Evolutionary conservation across 2,329 filamentous ascomycete species (phyloP).

Genomic region (Clarireedia sp.): DNA sequence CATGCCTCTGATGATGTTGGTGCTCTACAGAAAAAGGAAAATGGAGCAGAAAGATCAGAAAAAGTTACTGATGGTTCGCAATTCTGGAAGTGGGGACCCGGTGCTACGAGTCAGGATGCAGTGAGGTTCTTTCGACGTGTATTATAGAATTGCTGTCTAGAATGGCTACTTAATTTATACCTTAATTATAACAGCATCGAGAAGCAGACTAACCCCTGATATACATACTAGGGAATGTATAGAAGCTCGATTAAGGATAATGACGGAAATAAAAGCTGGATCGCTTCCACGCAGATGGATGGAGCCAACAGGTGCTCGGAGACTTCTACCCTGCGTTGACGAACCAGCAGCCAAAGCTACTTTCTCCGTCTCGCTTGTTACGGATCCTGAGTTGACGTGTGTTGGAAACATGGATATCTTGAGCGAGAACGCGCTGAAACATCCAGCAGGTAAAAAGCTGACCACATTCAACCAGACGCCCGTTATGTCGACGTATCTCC

Average conservation of each 20-base stretch:
- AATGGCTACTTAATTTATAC: no score
- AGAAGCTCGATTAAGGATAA: conserved; percentile 52
- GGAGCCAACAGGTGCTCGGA: conserved; percentile 60
- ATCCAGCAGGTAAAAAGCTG: conserved; percentile 49
- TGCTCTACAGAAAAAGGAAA: no score
- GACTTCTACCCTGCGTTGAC: conserved; percentile 64
- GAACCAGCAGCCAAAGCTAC: conserved; percentile 63
- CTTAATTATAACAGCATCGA: no score
- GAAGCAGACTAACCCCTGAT: no score
- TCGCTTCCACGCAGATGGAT: conserved; percentile 66
- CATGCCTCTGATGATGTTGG: no score
- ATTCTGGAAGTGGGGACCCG: no score
- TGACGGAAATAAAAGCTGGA: conserved; percentile 51
- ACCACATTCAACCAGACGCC: conserved; percentile 63
- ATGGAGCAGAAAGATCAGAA: no score
- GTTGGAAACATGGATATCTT: conserved; percentile 59
- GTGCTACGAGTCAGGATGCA: no score
- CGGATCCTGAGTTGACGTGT: conserved; percentile 58
- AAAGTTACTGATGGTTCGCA: no score
- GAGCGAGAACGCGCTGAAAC: conserved; percentile 30
- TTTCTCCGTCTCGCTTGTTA: conserved; percentile 59
- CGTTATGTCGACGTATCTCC: conserved; percentile 63
- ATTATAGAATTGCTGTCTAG: no score
- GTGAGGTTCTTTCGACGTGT: no score
- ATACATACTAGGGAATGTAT: no score